These are phyloP conservation scores for Yamadazyma spencermartinsiae DNA, from an alignment of 1,139 yeast species.

Conservation along the genomic window DNA sequence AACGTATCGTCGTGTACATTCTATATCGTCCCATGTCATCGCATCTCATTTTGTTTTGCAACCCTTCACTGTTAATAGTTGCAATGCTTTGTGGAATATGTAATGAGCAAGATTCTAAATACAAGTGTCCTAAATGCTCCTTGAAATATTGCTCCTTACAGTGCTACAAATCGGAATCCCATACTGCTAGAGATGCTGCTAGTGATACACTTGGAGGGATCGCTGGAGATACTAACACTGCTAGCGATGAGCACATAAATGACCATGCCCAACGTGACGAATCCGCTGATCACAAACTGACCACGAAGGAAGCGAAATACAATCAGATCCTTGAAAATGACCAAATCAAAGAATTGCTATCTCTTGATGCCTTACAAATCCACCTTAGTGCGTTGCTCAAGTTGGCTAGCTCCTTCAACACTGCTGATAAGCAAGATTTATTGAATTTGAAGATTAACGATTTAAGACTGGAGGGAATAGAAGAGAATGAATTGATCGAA, in stretches of 20 bases:
- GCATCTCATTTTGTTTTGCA: slow-evolving; percentile 4
- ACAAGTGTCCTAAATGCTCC: slow-evolving; percentile 62
- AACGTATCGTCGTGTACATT: too few relatives aligned
- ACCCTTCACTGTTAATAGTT: neutral
- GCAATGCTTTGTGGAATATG: slow-evolving; percentile 50
- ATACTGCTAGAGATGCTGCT: slow-evolving; percentile 17
- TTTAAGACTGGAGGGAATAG: slow-evolving; percentile 61
- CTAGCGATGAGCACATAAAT: neutral
- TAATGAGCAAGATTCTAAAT: slow-evolving; percentile 39
- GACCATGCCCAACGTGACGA: neutral
- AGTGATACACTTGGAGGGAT: neutral
- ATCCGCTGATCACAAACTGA: neutral
- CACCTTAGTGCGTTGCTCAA: slow-evolving; percentile 15
- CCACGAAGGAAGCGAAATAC: slow-evolving; percentile 11
- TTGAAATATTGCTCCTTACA: slow-evolving; percentile 50
- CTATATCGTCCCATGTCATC: slow-evolving; percentile 1
- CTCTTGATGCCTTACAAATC: slow-evolving; percentile 12
- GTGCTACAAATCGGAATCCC: slow-evolving; percentile 56
- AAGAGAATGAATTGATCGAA: slow-evolving; percentile 64
- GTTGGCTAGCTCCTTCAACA: slow-evolving; percentile 9
- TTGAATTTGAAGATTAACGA: slow-evolving; percentile 61
- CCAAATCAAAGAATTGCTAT: slow-evolving; percentile 29
- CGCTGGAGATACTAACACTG: neutral
- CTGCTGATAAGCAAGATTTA: slow-evolving; percentile 55
- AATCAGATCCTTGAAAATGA: slow-evolving; percentile 30